phyloP scores from a whole-genome alignment of 805 yeast genomes.

The Pachysolen tannophilus region DNA sequence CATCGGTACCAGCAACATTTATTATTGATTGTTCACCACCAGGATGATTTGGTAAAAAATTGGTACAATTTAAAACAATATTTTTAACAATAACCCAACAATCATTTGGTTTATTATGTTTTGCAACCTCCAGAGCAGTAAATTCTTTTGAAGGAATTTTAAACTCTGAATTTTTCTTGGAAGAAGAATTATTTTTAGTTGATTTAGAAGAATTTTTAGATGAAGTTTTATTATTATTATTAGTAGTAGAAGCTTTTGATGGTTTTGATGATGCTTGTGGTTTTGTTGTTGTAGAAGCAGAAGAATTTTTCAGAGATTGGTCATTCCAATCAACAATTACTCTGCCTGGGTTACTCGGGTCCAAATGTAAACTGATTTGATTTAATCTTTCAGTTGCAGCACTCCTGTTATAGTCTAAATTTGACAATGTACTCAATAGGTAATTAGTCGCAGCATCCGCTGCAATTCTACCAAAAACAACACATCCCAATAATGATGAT shows the following conservation, averaged over 20 bases:
- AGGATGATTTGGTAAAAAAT: conserved; percentile 42
- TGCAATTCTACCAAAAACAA: conserved; percentile 49
- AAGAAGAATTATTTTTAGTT: too few relatives aligned
- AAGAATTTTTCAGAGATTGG: conserved; percentile 1
- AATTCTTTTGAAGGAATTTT: conserved; percentile 40
- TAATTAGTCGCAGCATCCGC: conserved; percentile 29
- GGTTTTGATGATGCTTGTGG: neutral
- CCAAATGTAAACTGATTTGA: conserved; percentile 35
- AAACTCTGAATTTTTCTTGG: conserved; percentile 15
- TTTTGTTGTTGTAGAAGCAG: neutral
- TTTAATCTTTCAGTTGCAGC: conserved; percentile 28
- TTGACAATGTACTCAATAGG: conserved; percentile 15
- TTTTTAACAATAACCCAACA: conserved; percentile 51
- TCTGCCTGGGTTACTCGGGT: conserved; percentile 27
- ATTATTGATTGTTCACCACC: conserved; percentile 73
- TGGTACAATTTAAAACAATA: conserved; percentile 40
- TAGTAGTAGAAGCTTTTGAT: too few relatives aligned
- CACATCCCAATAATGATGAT: conserved; percentile 49
- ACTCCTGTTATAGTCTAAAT: neutral
- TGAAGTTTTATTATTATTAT: neutral
- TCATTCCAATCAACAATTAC: conserved; percentile 28
- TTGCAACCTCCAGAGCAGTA: conserved; percentile 36
- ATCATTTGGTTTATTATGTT: conserved; percentile 35
- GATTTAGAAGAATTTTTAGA: neutral
- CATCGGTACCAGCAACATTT: conserved; percentile 68